phyloP scores from a whole-genome alignment of 2,329 filamentous ascomycete species.

The Lecanosticta acicola region DNA sequence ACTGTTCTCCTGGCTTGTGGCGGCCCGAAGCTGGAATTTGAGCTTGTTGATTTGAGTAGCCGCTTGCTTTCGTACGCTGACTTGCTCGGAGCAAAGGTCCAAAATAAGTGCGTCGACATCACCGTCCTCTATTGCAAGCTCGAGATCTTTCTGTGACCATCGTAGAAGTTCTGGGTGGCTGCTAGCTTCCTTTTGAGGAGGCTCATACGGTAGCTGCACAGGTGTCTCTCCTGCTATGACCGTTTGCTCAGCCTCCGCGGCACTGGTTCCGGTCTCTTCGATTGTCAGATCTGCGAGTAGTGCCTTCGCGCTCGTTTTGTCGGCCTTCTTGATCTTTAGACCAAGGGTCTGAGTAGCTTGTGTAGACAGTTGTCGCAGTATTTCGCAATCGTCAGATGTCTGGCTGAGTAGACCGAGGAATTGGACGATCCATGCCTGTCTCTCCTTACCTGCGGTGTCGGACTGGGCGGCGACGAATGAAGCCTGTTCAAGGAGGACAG shows the following conservation, averaged over 20 bases:
- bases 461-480: constrained; percentile 47
- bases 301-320: not conserved
- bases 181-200: constrained; percentile 35
- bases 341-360: not conserved
- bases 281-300: not conserved
- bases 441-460: constrained; percentile 7
- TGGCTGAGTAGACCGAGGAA: constrained; percentile 18
- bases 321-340: constrained; percentile 4
- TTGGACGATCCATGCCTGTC: constrained; percentile 17
- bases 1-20: constrained; percentile 67
- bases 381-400: constrained; percentile 7
- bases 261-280: not conserved
- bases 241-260: not conserved
- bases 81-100: constrained; percentile 68
- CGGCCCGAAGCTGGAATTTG: constrained; percentile 51
- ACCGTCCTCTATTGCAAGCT: constrained; percentile 74
- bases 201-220: not conserved
- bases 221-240: not conserved
- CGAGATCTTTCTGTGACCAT: constrained; percentile 72
- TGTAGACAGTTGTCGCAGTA: constrained; percentile 7
- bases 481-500: constrained; percentile 72
- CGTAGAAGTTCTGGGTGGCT: constrained; percentile 46
- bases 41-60: constrained; percentile 62
- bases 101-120: constrained; percentile 64
- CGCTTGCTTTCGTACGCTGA: constrained; percentile 73